Base-by-base conservation (phyloP, 192 early-diverging fungal genomes). In the Kickxella alabastrina region DNA sequence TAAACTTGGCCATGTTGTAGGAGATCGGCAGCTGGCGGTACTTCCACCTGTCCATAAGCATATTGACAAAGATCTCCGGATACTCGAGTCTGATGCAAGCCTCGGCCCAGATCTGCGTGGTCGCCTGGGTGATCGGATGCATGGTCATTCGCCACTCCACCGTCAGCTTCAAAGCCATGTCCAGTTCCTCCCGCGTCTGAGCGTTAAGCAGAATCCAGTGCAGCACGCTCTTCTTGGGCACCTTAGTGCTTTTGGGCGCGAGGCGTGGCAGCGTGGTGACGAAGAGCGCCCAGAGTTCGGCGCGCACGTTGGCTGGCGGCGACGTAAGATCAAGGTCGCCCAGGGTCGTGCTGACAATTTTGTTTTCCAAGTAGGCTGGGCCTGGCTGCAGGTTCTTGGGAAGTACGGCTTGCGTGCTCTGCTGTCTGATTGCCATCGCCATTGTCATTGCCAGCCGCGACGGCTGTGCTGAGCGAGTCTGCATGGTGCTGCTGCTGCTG, bases 11-110 rank as follows among this genome's bases (percentile, higher is more conserved):
- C 57, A 77, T 22, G 15, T 37, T 62, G 8, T 65, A 53, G 6
- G 43, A 18, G 10, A 66, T 52, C 0, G 74, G 74, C 34, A 77
- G 26, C 46, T 60, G 67, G 23, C 67, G 61, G 54, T 69, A 77
- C 54, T 54, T 69, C 74, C 74, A 77, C 5, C 67, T 34, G 34
- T 77, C 74, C 51, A 69, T 39, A 1, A 77, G 27, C 54, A 77
- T 54, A 2, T 14, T 37, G 9, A 70, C 35, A 25, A 62, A 61
- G 2, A 49, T 17, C 15, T 61, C 53, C 4, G 74, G 74, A 4
- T 47, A 34, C n/a, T 59, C 35, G 19, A 60, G 25, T 1, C 65
- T 12, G 1, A 68, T 49, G 24, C 72, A 75, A 12, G 72, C 51
- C 23, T 59, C 52, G 0, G 54, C 51, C 64, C 64, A 67, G 21